These are phyloP conservation scores for Globisporangium cylindrosporum DNA, from an alignment of 352 stramenopile genomes.

Conservation along the genomic window DNA sequence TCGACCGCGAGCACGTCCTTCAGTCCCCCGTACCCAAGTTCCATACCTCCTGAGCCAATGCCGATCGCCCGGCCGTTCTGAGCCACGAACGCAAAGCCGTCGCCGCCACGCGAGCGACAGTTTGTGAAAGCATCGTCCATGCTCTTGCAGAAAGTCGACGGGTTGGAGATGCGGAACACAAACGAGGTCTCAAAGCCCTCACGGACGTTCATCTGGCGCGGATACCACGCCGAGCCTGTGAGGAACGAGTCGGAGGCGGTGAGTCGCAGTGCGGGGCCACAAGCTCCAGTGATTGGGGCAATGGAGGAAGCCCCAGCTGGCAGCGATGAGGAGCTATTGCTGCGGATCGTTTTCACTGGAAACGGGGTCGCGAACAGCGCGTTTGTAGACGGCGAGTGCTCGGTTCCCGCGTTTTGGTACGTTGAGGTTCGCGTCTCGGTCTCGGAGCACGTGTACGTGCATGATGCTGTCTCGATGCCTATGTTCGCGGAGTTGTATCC, in stretches of 20 bases:
- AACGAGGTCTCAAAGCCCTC: slow-evolving; percentile 92
- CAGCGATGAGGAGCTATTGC: slow-evolving; percentile 13
- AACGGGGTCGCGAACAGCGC: slow-evolving; percentile 31
- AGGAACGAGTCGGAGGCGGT: slow-evolving; percentile 73
- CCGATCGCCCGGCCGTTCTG: slow-evolving; percentile 72
- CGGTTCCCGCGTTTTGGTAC: slow-evolving; percentile 37
- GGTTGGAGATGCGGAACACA: slow-evolving; percentile 79
- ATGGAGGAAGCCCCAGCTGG: slow-evolving; percentile 16
- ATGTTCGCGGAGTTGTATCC: slow-evolving; percentile 23
- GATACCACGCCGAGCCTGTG: slow-evolving; percentile 89
- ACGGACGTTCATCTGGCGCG: slow-evolving; percentile 80
- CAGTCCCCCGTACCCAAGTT: slow-evolving; percentile 87
- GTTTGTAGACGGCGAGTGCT: slow-evolving; percentile 44
- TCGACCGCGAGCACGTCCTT: slow-evolving; percentile 86
- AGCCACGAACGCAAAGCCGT: slow-evolving; percentile 82
- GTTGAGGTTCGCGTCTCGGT: slow-evolving; percentile 34
- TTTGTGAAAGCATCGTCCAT: slow-evolving; percentile 89
- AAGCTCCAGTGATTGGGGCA: slow-evolving; percentile 41
- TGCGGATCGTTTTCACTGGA: slow-evolving; percentile 44
- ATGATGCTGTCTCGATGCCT: slow-evolving; percentile 22
- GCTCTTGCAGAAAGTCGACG: slow-evolving; percentile 74
- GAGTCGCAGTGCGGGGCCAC: slow-evolving; percentile 72
- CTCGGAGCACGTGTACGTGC: slow-evolving; percentile 39
- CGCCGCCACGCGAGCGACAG: slow-evolving; percentile 74
- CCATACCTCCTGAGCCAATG: slow-evolving; percentile 65